These are phyloP conservation scores for Didymella glomerata DNA, from an alignment of 2,329 filamentous ascomycete genomes.

Conservation along the genomic window DNA sequence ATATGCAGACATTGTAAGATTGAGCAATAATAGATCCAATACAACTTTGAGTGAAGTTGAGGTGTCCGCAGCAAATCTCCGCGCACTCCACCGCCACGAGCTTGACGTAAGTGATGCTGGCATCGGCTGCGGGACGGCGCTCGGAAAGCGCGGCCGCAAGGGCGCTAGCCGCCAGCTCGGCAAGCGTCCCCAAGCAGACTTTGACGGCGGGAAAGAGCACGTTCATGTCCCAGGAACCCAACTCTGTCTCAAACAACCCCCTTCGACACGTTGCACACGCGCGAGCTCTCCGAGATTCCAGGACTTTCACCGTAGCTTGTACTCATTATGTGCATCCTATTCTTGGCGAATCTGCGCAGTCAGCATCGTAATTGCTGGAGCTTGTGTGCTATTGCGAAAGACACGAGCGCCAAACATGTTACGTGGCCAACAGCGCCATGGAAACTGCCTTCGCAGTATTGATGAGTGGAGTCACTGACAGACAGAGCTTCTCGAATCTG, in stretches of 20 bases:
- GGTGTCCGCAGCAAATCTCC: conserved; percentile 16
- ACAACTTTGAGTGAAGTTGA: conserved; percentile 5
- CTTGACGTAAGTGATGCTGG: conserved; percentile 15
- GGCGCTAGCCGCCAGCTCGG: conserved; percentile 9
- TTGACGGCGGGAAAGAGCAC: conserved; percentile 10
- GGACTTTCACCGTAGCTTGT: neutral
- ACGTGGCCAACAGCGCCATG: neutral
- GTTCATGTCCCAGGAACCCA: neutral
- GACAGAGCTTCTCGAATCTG: conserved; percentile 1
- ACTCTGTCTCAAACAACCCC: conserved; percentile 8
- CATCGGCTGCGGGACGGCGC: conserved; percentile 10
- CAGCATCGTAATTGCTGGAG: neutral
- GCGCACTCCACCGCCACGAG: conserved; percentile 10
- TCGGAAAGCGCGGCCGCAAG: conserved; percentile 12
- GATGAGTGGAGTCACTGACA: conserved; percentile 1
- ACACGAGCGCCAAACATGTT: conserved; percentile 1
- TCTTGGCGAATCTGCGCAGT: conserved; percentile 3
- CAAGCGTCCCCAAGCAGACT: conserved; percentile 7
- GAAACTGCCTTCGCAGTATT: neutral
- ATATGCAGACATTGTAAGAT: conserved; percentile 41
- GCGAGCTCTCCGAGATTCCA: conserved; percentile 4
- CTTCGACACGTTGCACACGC: conserved; percentile 6
- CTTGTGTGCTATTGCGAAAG: neutral
- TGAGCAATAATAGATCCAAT: conserved; percentile 4
- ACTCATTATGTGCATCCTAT: neutral